Base-by-base conservation (phyloP, 202 grass and related monocot species). In the Setaria viridis region DNA sequence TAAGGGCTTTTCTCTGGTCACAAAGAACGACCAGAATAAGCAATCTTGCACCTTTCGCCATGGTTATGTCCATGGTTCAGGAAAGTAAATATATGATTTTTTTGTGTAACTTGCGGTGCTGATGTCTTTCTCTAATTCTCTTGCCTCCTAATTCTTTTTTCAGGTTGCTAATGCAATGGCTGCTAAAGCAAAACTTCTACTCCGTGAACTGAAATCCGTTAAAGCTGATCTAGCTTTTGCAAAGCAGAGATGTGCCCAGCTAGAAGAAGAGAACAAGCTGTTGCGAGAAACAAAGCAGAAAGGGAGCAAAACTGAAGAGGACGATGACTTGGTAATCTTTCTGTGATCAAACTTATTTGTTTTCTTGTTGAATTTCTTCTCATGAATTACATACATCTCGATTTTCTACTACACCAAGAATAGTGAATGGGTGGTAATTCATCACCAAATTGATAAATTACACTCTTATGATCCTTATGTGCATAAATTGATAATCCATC, bases 121-220 rank as follows among this genome's bases (percentile, higher is more conserved):
- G 71, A 73, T 87, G 29, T 82, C 15, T 87, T 80, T 72, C 25
- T 25, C 25, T 25, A 25, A 25, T 25, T 25, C 67, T 74, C n/a
- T 35, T 56, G 16, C 35, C 2, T 20, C 11, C 11, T 71, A 11
- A 87, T 78, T 63, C 51, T 86, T 86, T 7, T 85, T 86, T 70
- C 83, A 92, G 92, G 90, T 90, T 86, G 90, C 89, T 74, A 92
- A 84, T 90, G 82, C 76, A 55, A 94, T 92, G 90, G 82, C 93
- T 84, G 80, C 87, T 78, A 94, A 94, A 87, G 82, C 85, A 75
- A 94, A 90, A 75, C 90, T 92, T 88, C 70, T 92, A 74, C 76
- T 92, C 64, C 79, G 90, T 79, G 90, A 94, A 89, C 55, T 90
- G 25, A 90, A 95, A 67, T 86, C 90, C 1, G 48, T 95, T 62